Percentiles rank a stretch among this genome's conserved stretches.
phyloP scores from a whole-genome alignment of 768 basidiomycete species.

The Rhodocollybia butyracea region DNA sequence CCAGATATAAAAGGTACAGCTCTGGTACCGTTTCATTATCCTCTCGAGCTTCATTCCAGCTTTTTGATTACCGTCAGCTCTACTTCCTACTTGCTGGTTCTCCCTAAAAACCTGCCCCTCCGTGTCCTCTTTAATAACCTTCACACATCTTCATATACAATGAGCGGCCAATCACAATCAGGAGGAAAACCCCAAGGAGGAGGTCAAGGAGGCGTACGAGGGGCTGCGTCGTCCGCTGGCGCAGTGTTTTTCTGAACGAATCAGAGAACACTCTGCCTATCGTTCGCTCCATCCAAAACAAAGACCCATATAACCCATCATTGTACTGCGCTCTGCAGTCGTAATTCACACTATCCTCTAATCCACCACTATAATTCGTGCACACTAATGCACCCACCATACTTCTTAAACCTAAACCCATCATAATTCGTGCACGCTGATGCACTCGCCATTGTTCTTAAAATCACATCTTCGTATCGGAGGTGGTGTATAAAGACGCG shows the following conservation, averaged over 20 bases:
- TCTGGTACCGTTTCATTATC: background rate
- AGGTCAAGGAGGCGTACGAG: constrained; percentile 41
- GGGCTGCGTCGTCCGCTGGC: constrained; percentile 46
- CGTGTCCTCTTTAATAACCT: constrained; percentile 5
- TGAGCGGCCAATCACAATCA: constrained; percentile 18
- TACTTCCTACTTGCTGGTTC: background rate
- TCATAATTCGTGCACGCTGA: background rate
- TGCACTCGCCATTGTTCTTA: background rate
- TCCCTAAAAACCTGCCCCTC: background rate
- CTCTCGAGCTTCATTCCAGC: background rate
- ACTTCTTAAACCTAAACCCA: background rate
- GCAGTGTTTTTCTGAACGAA: constrained; percentile 56
- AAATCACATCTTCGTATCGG: too few relatives aligned
- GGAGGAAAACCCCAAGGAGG: constrained; percentile 14
- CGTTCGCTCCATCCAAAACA: background rate
- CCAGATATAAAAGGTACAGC: constrained; percentile 23
- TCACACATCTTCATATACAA: constrained; percentile 10
- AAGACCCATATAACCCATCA: background rate
- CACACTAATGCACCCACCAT: background rate
- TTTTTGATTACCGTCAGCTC: background rate
- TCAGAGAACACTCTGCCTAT: too few relatives aligned
- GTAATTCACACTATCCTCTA: too few relatives aligned
- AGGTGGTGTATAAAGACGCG: too few relatives aligned
- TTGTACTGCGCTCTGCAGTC: background rate
- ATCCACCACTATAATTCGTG: background rate